Conservation (phyloP, 2,329 filamentous ascomycete species). For the Fusarium sp. region DNA sequence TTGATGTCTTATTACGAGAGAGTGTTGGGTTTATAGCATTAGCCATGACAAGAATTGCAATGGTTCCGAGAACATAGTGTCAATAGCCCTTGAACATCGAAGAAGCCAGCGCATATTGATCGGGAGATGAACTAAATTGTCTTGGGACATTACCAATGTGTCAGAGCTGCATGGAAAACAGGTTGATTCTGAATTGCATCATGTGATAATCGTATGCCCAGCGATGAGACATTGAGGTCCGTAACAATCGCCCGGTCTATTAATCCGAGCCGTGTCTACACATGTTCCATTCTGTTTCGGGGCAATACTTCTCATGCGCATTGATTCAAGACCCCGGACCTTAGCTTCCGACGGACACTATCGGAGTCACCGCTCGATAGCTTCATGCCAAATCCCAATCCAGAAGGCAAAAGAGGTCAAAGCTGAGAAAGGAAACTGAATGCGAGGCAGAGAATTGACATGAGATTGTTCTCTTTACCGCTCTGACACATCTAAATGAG, state of each 20-base stretch:
- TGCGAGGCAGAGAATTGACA: background rate
- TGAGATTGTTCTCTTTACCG: background rate
- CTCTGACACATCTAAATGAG: background rate
- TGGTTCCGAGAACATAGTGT: background rate
- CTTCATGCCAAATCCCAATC: background rate
- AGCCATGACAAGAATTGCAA: background rate
- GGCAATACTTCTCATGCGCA: background rate
- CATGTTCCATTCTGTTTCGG: background rate
- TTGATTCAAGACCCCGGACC: background rate
- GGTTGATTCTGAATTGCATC: background rate
- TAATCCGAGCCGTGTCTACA: background rate
- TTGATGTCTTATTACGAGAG: fast-evolving
- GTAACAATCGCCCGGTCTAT: too few species aligned
- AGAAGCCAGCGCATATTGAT: background rate
- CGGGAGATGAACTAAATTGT: background rate
- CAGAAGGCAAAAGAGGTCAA: background rate
- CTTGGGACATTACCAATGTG: background rate
- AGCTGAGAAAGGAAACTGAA: background rate
- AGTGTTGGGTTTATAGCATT: background rate
- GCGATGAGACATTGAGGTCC: background rate
- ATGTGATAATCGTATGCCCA: background rate
- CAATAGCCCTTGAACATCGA: background rate
- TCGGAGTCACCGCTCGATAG: background rate
- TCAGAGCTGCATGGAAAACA: background rate
- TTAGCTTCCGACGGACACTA: background rate